phyloP scores from a whole-genome alignment of 75 land plant genomes.

The Sequoia sempervirens region DNA sequence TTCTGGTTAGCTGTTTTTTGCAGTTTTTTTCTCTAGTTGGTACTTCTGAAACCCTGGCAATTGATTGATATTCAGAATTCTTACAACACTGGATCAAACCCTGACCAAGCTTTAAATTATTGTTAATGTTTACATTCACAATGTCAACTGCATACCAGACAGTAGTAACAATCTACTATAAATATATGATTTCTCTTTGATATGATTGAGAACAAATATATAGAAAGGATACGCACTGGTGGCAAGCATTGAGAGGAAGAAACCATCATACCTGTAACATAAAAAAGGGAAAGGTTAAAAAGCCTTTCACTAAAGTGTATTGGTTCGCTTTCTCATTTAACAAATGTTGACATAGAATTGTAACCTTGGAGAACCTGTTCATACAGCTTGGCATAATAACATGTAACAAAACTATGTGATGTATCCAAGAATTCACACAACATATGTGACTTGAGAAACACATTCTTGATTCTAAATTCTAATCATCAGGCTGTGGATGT shows the following conservation, averaged over 20 bases:
- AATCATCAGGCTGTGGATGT: not conserved
- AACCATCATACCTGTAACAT: slow-evolving; percentile 92
- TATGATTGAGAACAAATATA: not conserved
- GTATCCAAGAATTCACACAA: not conserved
- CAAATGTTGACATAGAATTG: not conserved
- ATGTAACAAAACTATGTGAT: not conserved
- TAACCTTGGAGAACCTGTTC: not conserved
- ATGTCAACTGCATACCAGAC: not conserved
- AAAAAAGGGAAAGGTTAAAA: not conserved
- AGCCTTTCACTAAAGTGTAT: not conserved
- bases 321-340: not conserved
- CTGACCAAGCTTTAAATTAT: not conserved
- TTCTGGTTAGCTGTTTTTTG: not conserved
- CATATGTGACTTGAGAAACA: not conserved
- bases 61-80: not conserved
- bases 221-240: slow-evolving; percentile 87
- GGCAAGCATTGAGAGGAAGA: slow-evolving; percentile 96
- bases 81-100: not conserved
- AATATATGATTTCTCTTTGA: not conserved
- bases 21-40: not conserved
- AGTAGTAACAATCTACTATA: not conserved
- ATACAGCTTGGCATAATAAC: not conserved
- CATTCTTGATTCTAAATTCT: not conserved
- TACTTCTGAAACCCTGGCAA: not conserved
- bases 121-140: not conserved